Evolutionary conservation across 768 basidiomycete species (phyloP).

Genomic region (Trametes gibbosa): DNA sequence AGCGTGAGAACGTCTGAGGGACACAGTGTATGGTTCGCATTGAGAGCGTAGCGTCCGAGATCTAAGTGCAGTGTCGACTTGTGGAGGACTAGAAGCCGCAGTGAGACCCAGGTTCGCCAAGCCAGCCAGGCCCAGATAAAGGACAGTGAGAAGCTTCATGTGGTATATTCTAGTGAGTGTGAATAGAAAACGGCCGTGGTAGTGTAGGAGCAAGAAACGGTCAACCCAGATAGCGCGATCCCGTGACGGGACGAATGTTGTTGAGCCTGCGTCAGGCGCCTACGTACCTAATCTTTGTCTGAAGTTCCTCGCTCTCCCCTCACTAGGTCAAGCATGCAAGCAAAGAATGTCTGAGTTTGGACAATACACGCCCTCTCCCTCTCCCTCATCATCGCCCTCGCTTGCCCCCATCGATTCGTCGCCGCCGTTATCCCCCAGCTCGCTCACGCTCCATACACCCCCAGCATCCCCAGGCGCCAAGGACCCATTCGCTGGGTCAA

Average conservation of each 20-base stretch:
- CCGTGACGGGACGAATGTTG: not conserved
- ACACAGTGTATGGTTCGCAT: conserved; percentile 31
- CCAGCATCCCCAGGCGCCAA: conserved; percentile 28
- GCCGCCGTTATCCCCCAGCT: conserved; percentile 33
- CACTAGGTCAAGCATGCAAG: not conserved
- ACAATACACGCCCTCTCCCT: not conserved
- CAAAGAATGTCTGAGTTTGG: conserved; percentile 1
- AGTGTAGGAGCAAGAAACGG: not conserved
- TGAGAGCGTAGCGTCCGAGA: not conserved
- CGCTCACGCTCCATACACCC: conserved; percentile 30
- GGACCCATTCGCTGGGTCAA: conserved; percentile 61
- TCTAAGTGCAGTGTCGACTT: too few relatives aligned
- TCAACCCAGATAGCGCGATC: conserved; percentile 1
- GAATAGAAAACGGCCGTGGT: not conserved
- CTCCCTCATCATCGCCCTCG: conserved; percentile 33
- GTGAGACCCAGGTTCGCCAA: not conserved
- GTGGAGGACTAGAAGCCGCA: not conserved
- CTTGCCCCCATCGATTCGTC: conserved; percentile 38
- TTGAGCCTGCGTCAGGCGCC: not conserved
- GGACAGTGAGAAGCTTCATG: not conserved
- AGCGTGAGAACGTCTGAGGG: conserved; percentile 25
- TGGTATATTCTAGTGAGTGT: not conserved
- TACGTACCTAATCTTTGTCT: too few relatives aligned
- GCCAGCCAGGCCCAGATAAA: not conserved
- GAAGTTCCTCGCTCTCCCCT: not conserved